Evolutionary conservation across 495 filamentous ascomycete species (phyloP).

Genomic region (Aspergillus biplanus): DNA sequence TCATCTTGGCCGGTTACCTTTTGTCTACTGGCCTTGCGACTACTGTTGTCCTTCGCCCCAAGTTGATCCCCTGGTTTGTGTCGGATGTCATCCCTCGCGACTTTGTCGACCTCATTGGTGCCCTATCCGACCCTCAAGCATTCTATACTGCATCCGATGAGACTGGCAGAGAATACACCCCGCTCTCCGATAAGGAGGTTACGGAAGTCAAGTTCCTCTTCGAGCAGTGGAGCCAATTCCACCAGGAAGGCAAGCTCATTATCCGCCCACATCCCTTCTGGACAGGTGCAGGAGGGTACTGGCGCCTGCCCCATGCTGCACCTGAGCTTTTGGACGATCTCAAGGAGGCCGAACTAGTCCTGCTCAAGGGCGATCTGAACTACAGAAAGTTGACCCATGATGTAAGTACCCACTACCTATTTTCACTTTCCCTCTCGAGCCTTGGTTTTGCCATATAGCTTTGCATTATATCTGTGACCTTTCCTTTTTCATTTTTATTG

Average conservation of each 20-base stretch:
- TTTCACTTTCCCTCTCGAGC: neutral
- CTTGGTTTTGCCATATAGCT: neutral
- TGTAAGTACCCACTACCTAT: constrained; percentile 54
- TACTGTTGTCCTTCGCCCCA: constrained; percentile 86
- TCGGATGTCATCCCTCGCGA: constrained; percentile 89
- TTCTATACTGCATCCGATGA: constrained; percentile 82
- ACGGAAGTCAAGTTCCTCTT: constrained; percentile 76
- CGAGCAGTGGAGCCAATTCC: constrained; percentile 74
- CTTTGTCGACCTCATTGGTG: constrained; percentile 76
- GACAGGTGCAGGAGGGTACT: constrained; percentile 83
- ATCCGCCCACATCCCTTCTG: constrained; percentile 86
- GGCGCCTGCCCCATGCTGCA: constrained; percentile 74
- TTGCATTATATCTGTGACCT: too few relatives aligned
- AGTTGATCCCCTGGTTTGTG: constrained; percentile 96
- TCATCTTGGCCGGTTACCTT: constrained; percentile 88
- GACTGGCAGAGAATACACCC: constrained; percentile 54
- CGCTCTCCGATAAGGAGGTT: constrained; percentile 68
- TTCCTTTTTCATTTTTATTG: constrained; percentile 2
- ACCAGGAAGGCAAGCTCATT: constrained; percentile 79
- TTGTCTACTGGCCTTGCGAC: constrained; percentile 82
- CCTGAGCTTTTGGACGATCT: constrained; percentile 75
- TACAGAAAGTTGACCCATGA: constrained; percentile 90
- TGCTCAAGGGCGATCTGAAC: constrained; percentile 97
- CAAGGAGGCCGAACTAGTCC: constrained; percentile 82
- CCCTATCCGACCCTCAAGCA: constrained; percentile 68